Conservation (phyloP, 1,284 basidiomycete species). For the Leccinum olivaceoglutinosum region DNA sequence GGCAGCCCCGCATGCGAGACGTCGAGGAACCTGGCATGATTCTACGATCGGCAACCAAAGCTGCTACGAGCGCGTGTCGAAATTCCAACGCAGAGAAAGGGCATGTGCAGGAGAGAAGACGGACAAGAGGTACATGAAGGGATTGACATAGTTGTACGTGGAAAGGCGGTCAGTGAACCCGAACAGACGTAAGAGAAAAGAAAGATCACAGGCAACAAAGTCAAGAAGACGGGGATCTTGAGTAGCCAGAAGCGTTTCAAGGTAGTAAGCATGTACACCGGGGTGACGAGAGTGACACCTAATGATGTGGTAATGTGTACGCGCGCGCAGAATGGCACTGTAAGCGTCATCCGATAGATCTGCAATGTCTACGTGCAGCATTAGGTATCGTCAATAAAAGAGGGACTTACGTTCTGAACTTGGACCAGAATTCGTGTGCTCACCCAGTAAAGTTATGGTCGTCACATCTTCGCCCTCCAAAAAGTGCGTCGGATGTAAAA, state of each 20-base stretch:
- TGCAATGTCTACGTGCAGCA: constrained; percentile 12
- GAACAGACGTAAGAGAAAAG: constrained; percentile 19
- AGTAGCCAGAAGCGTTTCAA: constrained; percentile 17
- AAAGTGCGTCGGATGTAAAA: constrained; percentile 79
- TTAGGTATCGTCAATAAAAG: background rate
- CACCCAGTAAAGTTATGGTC: constrained; percentile 67
- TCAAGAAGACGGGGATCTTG: constrained; percentile 16
- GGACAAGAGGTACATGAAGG: constrained; percentile 8
- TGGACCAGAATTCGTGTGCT: background rate
- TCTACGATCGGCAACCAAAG: constrained; percentile 31
- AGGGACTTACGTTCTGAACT: constrained; percentile 14
- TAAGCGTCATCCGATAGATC: constrained; percentile 11
- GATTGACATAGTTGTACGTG: background rate
- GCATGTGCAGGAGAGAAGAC: constrained; percentile 15
- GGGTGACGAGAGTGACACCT: constrained; percentile 23
- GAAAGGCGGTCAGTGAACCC: background rate
- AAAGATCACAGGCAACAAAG: constrained; percentile 18
- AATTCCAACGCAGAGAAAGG: constrained; percentile 20
- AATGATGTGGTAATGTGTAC: constrained; percentile 22
- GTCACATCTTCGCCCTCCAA: constrained; percentile 77
- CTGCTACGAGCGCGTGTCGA: constrained; percentile 31
- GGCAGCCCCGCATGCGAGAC: constrained; percentile 29
- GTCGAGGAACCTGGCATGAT: constrained; percentile 28
- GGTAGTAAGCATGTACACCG: constrained; percentile 25
- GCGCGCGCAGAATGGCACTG: constrained; percentile 15